Evolutionary conservation across 2,329 filamentous ascomycete species (phyloP), one percentile per base, ranked within the genome.

Genomic region (Pezicula carpinea): DNA sequence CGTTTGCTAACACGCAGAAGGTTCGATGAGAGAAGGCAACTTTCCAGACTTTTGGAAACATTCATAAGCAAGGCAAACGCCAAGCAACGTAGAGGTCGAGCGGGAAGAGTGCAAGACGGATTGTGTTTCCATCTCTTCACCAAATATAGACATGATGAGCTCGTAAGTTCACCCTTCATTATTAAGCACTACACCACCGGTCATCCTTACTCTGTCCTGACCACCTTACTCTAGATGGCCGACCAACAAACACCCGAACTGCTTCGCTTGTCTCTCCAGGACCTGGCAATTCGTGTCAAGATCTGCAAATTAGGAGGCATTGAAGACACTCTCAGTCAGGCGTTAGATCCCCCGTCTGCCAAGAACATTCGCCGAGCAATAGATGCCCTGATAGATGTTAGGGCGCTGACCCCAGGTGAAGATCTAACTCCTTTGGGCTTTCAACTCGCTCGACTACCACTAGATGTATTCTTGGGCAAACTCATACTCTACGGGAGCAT

Each of bases 161-260:
- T 86, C 58, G 60, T 62, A 54, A 52, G 57, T 52, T 4, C 18
- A 11, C 22, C 26, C 13, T 36, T 34, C 11, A 18, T 38, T 34
- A 18, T 23, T 23, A n/a, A 33, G 4, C 17, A 21, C 11, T 41
- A 18, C 21, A 8, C 17, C 5, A 8, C 34, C 13, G 38, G 4
- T 13, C 17, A 23, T 2, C 32, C 6, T 15, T 17, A 13, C 18
- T 22, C 15, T 15, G 18, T 34, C 14, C 47, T 44, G 50, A 31
- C 48, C 19, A 17, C 26, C 40, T 43, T 19, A 15, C 19, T 34
- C 15, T 34, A 61, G 56, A 89, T 97, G 78, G 83, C 83, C 43
- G 90, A 95, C 52, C 89, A 96, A 62, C 93, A 97, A 69, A 96
- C 89, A 0, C 95, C 93, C 0, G 93, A 99, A 66, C 95, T 99